phyloP scores from a whole-genome alignment of 306 rosid genomes.

The Trichosanthes cucumerina region DNA sequence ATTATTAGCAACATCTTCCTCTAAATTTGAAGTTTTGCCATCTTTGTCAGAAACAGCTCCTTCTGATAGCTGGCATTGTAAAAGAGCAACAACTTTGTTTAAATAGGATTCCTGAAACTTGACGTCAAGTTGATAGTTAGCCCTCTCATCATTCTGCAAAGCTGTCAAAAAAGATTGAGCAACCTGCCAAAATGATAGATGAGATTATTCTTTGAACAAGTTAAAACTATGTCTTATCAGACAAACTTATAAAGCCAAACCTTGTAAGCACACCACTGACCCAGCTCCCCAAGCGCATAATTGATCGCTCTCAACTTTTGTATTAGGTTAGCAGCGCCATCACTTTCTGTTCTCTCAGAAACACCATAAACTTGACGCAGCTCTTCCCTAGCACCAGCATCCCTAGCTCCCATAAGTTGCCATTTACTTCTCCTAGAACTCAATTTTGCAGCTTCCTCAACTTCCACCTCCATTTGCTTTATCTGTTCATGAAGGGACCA shows the following conservation, averaged over 20 bases:
- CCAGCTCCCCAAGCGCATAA: slow-evolving; percentile 96
- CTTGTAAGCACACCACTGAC: slow-evolving; percentile 98
- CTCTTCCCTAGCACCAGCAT: slow-evolving; percentile 97
- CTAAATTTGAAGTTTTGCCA: slow-evolving; percentile 25
- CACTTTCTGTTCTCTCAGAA: slow-evolving; percentile 97
- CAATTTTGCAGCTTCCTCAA: slow-evolving; percentile 91
- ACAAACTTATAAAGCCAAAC: slow-evolving; percentile 22
- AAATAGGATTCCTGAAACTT: slow-evolving; percentile 93
- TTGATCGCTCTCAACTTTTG: slow-evolving; percentile 95
- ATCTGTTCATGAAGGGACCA: slow-evolving; percentile 94
- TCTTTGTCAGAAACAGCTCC: slow-evolving; percentile 78
- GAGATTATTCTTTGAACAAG: neutral
- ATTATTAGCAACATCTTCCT: slow-evolving; percentile 21
- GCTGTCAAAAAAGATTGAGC: slow-evolving; percentile 90
- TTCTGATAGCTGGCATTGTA: slow-evolving; percentile 85
- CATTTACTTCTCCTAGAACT: slow-evolving; percentile 97
- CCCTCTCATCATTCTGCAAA: slow-evolving; percentile 96
- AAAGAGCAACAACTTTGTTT: slow-evolving; percentile 63
- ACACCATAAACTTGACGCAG: slow-evolving; percentile 97
- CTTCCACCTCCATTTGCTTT: slow-evolving; percentile 91
- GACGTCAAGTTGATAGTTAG: slow-evolving; percentile 96
- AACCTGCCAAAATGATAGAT: slow-evolving; percentile 45
- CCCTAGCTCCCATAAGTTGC: slow-evolving; percentile 99
- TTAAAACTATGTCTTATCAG: neutral
- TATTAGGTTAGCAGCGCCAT: slow-evolving; percentile 93